Conservation (phyloP, 1,139 yeast species). For the Saccharomyces hybrid region DNA sequence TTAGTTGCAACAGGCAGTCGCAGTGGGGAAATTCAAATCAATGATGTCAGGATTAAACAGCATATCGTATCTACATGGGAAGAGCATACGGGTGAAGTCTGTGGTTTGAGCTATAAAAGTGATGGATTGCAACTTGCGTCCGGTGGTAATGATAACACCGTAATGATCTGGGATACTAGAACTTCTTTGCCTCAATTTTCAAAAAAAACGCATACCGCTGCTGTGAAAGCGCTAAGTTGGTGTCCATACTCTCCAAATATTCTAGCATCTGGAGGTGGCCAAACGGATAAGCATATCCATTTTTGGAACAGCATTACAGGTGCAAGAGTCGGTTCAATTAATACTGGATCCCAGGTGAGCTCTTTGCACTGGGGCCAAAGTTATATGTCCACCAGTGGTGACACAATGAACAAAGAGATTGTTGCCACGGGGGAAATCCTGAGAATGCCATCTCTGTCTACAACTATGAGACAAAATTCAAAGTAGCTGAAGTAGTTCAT, state of each 20-base stretch:
- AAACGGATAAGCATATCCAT: constrained; percentile 80
- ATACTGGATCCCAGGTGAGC: constrained; percentile 90
- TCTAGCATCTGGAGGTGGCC: constrained; percentile 94
- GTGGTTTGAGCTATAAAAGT: constrained; percentile 80
- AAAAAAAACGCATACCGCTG: constrained; percentile 80
- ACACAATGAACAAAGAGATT: constrained; percentile 70
- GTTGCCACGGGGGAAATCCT: constrained; percentile 95
- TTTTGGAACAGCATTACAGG: constrained; percentile 96
- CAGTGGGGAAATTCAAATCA: constrained; percentile 76
- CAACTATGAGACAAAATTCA: constrained; percentile 78
- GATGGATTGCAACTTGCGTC: constrained; percentile 85
- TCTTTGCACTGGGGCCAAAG: constrained; percentile 84
- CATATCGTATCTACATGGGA: constrained; percentile 58
- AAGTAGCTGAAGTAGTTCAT: constrained; percentile 75
- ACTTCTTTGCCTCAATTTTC: constrained; percentile 65
- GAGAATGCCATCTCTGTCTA: constrained; percentile 76
- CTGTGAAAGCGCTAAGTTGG: constrained; percentile 94
- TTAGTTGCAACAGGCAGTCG: constrained; percentile 76
- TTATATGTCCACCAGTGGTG: constrained; percentile 32
- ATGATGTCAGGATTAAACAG: constrained; percentile 83
- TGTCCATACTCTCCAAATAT: constrained; percentile 80
- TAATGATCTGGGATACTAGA: constrained; percentile 91
- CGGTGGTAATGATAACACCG: constrained; percentile 92
- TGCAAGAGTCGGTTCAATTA: constrained; percentile 74
- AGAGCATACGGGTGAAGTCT: constrained; percentile 80